Evolutionary conservation across 2,329 filamentous ascomycete genomes (phyloP), one percentile per base, ranked within the genome.

Genomic region (Botrytis cinerea): DNA sequence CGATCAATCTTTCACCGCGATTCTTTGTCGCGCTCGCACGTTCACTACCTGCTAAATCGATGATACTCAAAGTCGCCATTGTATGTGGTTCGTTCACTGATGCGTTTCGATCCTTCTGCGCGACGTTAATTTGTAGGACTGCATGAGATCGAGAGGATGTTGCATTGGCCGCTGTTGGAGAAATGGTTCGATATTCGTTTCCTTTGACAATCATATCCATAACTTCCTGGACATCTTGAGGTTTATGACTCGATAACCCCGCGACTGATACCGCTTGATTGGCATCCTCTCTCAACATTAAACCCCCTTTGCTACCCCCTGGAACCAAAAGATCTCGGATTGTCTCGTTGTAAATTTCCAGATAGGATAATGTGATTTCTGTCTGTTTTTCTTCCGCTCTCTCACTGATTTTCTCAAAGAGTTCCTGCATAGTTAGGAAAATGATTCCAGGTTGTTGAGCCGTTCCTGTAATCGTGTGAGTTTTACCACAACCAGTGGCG

Each of bases 131-230:
- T 82, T 99, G 96, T 1, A 99, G 89, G 22, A 99, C 96, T 18
- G 96, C 96, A 81, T 99, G 96, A 1, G 96, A 99, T 82, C 96
- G 91, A 16, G 96, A 99, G 0, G 96, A 99, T 0, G 96, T 98
- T 28, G 96, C 95, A 81, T 99, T 99, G 78, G 96, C 96, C 84
- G 95, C 95, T 12, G 96, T 99, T 1, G 96, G 95, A 0, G 96
- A 98, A 82, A 98, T 96, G 5, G 96, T 99, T 62, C 96, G 91
- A 82, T 92, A 94, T 78, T 97, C 93, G 82, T 99, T 99, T 76
- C 96, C 96, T 81, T 91, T 90, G 72, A 99, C 92, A 80, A 99
- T 98, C 89, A 99, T 98, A 80, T 99, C 95, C 96, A 99, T 99
- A 79, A 99, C 96, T 83, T 99, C 92, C 80, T 97, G 90, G 22